These are phyloP conservation scores for Penicillium riverlandense DNA, from an alignment of 495 filamentous ascomycete genomes.

Conservation along the genomic window DNA sequence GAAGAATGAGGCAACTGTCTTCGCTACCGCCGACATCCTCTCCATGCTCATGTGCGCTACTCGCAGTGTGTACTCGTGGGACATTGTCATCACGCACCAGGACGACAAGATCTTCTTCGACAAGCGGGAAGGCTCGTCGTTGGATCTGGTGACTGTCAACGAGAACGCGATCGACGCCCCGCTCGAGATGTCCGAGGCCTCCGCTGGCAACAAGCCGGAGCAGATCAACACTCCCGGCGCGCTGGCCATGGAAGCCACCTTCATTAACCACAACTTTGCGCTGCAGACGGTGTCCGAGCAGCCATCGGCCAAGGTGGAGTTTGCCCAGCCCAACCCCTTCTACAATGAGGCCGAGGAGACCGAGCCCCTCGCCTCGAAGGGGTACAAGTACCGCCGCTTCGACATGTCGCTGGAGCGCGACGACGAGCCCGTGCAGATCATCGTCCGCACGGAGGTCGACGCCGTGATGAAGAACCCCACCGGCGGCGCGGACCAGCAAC, in stretches of 20 bases:
- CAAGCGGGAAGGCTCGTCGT: slow-evolving; percentile 85
- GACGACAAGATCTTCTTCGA: slow-evolving; percentile 97
- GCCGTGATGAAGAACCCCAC: slow-evolving; percentile 90
- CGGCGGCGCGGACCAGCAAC: slow-evolving; percentile 77
- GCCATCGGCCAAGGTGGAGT: slow-evolving; percentile 65
- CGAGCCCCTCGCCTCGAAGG: slow-evolving; percentile 88
- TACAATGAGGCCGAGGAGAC: slow-evolving; percentile 90
- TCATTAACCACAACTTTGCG: slow-evolving; percentile 99
- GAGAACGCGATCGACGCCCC: slow-evolving; percentile 98
- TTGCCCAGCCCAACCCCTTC: slow-evolving; percentile 90
- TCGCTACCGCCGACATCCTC: slow-evolving; percentile 91
- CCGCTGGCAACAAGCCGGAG: slow-evolving; percentile 62
- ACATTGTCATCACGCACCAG: slow-evolving; percentile 83
- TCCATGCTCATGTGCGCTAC: slow-evolving; percentile 99
- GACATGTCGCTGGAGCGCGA: slow-evolving; percentile 86
- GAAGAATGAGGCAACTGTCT: slow-evolving; percentile 94
- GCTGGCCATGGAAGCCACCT: slow-evolving; percentile 91
- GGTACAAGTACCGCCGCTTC: slow-evolving; percentile 96
- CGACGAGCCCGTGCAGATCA: slow-evolving; percentile 83
- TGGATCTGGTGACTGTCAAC: slow-evolving; percentile 98
- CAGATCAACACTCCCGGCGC: slow-evolving; percentile 84
- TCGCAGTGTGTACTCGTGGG: slow-evolving; percentile 94
- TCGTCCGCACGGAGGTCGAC: slow-evolving; percentile 95
- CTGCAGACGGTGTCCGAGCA: slow-evolving; percentile 87
- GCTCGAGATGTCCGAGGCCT: slow-evolving; percentile 76